Percentiles rank a stretch among this genome's conserved stretches.
Evolutionary conservation across 495 filamentous ascomycete genomes (phyloP).

Genomic region (Penicillium bialowiezense): DNA sequence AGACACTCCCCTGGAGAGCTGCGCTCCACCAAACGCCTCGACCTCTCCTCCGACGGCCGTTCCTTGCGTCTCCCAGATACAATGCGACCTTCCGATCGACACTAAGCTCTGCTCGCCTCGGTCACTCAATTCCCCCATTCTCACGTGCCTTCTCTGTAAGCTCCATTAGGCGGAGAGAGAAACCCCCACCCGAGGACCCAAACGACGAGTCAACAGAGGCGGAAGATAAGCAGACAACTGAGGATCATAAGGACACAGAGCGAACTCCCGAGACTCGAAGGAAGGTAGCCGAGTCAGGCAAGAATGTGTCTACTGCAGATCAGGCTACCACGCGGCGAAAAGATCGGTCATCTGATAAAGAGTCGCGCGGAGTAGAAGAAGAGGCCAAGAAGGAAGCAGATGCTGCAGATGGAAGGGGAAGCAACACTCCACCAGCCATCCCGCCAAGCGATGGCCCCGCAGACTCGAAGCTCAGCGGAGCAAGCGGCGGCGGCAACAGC

Average conservation of each 20-base stretch:
- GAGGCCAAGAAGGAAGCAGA: constrained; percentile 40
- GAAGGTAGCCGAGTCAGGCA: constrained; percentile 36
- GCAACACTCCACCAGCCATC: constrained; percentile 49
- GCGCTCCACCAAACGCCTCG: constrained; percentile 48
- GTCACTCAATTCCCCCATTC: constrained; percentile 27
- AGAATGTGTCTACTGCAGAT: constrained; percentile 26
- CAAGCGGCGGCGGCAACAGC: constrained; percentile 42
- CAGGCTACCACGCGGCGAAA: constrained; percentile 34
- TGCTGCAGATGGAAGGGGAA: constrained; percentile 36
- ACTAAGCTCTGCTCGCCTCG: constrained; percentile 26
- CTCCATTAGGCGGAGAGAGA: constrained; percentile 42
- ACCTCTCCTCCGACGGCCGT: constrained; percentile 31
- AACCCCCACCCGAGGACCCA: constrained; percentile 37
- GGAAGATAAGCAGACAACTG: constrained; percentile 26
- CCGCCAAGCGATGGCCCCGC: constrained; percentile 37
- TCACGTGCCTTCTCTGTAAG: constrained; percentile 43
- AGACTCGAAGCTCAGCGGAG: constrained; percentile 49
- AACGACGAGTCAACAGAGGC: constrained; percentile 35
- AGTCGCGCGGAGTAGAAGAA: constrained; percentile 39
- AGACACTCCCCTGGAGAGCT: constrained; percentile 56
- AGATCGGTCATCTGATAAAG: constrained; percentile 38
- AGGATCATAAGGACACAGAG: constrained; percentile 34
- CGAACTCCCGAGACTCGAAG: constrained; percentile 29
- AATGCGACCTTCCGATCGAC: constrained; percentile 38
- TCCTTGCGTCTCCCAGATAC: constrained; percentile 32